Evolutionary conservation across 1,284 basidiomycete genomes (phyloP).

Genomic region (Microbotryum scabiosae): DNA sequence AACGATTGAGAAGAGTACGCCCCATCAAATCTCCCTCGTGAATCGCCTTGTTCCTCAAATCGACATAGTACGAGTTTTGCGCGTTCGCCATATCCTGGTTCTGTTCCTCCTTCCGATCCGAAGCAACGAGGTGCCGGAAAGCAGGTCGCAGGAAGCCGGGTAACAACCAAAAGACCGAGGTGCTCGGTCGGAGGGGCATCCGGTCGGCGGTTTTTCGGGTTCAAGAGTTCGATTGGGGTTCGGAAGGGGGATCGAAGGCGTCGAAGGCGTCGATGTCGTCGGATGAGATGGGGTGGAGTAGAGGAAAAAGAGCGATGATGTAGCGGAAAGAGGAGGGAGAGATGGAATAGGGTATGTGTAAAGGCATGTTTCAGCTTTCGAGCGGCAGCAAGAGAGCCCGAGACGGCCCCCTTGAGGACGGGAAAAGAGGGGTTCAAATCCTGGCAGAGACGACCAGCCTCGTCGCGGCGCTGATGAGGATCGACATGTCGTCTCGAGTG

Average conservation of each 20-base stretch:
- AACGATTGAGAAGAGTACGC: background rate
- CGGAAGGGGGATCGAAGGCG: background rate
- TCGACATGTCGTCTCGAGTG: too few relatives aligned
- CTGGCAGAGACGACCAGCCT: too few relatives aligned
- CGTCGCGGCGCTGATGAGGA: too few relatives aligned
- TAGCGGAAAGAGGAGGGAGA: background rate
- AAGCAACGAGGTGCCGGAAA: constrained; percentile 4
- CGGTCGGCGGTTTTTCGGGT: background rate
- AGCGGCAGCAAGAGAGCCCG: background rate
- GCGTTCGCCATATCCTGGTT: constrained; percentile 49
- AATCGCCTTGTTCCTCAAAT: constrained; percentile 62
- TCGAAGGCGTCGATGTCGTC: background rate
- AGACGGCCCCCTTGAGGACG: background rate
- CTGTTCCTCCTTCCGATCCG: constrained; percentile 32
- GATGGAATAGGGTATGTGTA: background rate
- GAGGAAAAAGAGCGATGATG: background rate
- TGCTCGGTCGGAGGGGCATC: too few relatives aligned
- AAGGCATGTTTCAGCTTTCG: background rate
- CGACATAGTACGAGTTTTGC: constrained; percentile 55
- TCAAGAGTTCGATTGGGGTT: background rate
- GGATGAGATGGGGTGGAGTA: too few relatives aligned
- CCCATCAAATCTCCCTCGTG: constrained; percentile 62
- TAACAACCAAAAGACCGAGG: constrained; percentile 15
- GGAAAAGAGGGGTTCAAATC: background rate
- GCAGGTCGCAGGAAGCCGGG: constrained; percentile 19